phyloP scores from a whole-genome alignment of 352 stramenopile species.

The Globisporangium yorkense region DNA sequence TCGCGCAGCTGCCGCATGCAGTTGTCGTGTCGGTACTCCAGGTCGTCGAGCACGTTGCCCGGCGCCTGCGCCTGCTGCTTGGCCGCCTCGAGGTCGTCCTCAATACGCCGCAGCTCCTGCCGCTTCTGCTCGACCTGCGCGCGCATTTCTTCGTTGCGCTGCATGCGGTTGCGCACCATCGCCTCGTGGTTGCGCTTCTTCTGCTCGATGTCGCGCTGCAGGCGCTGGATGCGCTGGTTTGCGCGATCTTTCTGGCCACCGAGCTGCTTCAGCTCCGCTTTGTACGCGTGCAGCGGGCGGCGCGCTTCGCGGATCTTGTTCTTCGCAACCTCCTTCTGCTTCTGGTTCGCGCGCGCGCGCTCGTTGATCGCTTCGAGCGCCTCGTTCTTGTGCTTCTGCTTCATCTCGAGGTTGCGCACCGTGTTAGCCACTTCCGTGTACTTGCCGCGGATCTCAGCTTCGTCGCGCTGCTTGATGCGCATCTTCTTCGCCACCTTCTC shows the following conservation, averaged over 20 bases:
- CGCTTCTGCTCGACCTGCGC: conserved; percentile 43
- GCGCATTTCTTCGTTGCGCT: conserved; percentile 55
- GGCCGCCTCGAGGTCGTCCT: conserved; percentile 32
- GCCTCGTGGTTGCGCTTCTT: conserved; percentile 48
- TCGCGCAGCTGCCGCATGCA: conserved; percentile 56
- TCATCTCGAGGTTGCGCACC: conserved; percentile 42
- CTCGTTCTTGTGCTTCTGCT: conserved; percentile 65
- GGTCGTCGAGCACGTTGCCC: conserved; percentile 35
- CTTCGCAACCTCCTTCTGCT: conserved; percentile 45
- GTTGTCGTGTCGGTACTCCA: conserved; percentile 53
- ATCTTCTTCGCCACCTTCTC: conserved; percentile 52
- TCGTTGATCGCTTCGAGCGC: conserved; percentile 47
- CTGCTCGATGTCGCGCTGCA: conserved; percentile 46
- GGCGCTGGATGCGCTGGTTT: conserved; percentile 40
- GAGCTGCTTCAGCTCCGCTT: conserved; percentile 61
- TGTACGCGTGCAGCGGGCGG: conserved; percentile 56
- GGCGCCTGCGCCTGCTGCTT: conserved; percentile 23
- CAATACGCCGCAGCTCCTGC: conserved; percentile 30
- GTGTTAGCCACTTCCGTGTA: conserved; percentile 39
- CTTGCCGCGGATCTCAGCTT: conserved; percentile 27
- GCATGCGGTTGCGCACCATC: conserved; percentile 49
- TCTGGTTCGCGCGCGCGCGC: conserved; percentile 32
- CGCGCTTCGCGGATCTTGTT: conserved; percentile 56
- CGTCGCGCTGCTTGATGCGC: conserved; percentile 41
- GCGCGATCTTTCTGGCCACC: conserved; percentile 40